A percentile compares a stretch with the other conserved stretches of the same genome.
Evolutionary conservation across 306 rosid species (phyloP).

Genomic region (Rubus parviflorus): DNA sequence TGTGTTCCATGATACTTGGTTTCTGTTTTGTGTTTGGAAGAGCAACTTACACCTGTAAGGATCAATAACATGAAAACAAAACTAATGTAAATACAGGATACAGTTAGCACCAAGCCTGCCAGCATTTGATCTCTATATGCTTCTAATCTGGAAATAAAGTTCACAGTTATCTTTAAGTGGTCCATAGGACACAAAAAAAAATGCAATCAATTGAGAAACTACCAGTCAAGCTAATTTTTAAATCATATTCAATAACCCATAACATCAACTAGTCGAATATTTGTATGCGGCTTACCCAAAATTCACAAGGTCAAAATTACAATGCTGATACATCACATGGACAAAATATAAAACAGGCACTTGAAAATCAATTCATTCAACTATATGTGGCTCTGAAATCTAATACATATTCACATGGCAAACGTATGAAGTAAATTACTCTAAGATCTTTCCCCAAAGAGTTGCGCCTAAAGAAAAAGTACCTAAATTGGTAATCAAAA

Average conservation of each 20-base stretch:
- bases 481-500: too few relatives aligned
- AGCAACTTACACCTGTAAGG: not conserved
- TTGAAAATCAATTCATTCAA: too few relatives aligned
- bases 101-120: not conserved
- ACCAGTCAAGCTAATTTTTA: not conserved
- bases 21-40: not conserved
- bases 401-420: too few relatives aligned
- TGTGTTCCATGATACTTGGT: not conserved
- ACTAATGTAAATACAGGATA: not conserved
- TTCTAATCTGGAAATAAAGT: not conserved
- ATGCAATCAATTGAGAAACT: not conserved
- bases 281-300: too few relatives aligned
- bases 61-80: not conserved
- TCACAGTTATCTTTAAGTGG: not conserved
- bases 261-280: too few relatives aligned
- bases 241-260: not conserved
- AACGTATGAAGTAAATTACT: too few relatives aligned
- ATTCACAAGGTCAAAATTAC: too few relatives aligned
- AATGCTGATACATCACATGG: too few relatives aligned
- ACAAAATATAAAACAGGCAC: too few relatives aligned
- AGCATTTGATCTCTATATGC: not conserved
- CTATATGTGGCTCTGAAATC: too few relatives aligned
- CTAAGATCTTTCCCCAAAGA: too few relatives aligned
- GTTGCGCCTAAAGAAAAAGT: too few relatives aligned
- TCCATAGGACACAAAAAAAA: not conserved